Evolutionary conservation across 768 basidiomycete genomes (phyloP), one percentile per base, ranked within the genome.

Genomic region (Macrolepiota albuminosa): DNA sequence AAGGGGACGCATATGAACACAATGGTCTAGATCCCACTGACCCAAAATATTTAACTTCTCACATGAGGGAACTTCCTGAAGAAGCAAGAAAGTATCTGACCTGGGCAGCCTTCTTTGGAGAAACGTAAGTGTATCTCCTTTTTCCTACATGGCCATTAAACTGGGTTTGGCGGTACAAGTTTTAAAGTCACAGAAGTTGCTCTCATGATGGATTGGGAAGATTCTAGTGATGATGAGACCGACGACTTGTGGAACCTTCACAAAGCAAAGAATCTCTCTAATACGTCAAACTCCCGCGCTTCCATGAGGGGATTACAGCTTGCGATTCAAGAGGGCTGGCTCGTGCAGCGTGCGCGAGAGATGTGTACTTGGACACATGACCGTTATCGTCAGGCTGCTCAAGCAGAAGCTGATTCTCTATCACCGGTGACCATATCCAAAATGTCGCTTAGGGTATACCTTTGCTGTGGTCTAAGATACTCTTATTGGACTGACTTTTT

Each of bases 291-390:
- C 63, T 73, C 82, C 37, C 81, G 83, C 36, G 78, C 77, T 21
- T 86, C 87, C 3, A 87, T 89, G 78, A 82, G 82, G 24, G 88
- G 87, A 4, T 73, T 88, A 39, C 87, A 89, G 67, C 70, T 79
- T 18, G 88, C 87, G 1, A 79, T 89, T 21, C 72, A 82, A 1
- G 88, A 89, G 68, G 89, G 89, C 1, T 91, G 88, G 88, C 75
- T 91, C 10, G 82, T 87, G 6, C 85, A 87, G 59, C 75, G 85
- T 52, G 88, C 86, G 4, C 75, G 88, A 39, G 88, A 89, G 65
- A 88, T 89, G 87, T 88, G 86, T 70, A 85, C 82, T 65, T 88
- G 89, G 70, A 76, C 85, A 4, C 88, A 91, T 70, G 88, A 89
- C 67, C 77, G 87, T 48, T 91, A 88, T 71, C 80, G 87, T 9